A percentile compares a stretch with the other conserved stretches of the same genome.
Conservation (phyloP, 2,329 filamentous ascomycete species). For the Lachnellula suecica region DNA sequence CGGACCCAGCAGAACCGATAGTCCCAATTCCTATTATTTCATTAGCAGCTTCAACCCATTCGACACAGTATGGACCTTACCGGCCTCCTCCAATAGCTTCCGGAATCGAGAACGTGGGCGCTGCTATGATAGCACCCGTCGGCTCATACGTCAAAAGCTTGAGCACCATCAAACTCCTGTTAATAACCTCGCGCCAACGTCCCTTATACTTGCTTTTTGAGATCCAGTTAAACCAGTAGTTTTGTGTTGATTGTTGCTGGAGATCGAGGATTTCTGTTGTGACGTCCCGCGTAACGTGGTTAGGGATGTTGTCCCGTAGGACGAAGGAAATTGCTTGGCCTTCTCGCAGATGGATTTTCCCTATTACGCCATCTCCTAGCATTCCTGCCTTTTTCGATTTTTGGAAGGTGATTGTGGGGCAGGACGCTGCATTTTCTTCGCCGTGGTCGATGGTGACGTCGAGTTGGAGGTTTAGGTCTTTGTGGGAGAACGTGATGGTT, state of each 20-base stretch:
- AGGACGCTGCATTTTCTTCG: conserved; percentile 45
- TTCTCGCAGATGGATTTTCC: conserved; percentile 58
- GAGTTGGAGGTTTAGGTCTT: conserved; percentile 60
- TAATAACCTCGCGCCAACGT: conserved; percentile 70
- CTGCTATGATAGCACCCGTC: conserved; percentile 74
- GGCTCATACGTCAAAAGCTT: conserved; percentile 79
- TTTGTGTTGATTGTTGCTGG: conserved; percentile 68
- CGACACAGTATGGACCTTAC: conserved; percentile 27
- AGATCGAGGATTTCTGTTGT: conserved; percentile 56
- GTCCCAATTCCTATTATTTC: conserved; percentile 57
- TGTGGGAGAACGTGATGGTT: conserved; percentile 61
- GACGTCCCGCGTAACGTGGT: conserved; percentile 58
- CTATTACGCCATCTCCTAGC: conserved; percentile 62
- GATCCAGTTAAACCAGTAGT: conserved; percentile 75
- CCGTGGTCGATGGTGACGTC: conserved; percentile 65
- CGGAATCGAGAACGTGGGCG: conserved; percentile 75
- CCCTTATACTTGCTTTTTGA: conserved; percentile 69
- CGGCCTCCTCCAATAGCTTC: conserved; percentile 68
- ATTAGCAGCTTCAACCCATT: background rate
- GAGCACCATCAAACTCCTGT: conserved; percentile 69
- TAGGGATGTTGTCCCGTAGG: conserved; percentile 59
- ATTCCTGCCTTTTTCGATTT: conserved; percentile 52
- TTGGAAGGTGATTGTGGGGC: conserved; percentile 54
- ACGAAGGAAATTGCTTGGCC: conserved; percentile 71
- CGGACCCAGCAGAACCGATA: conserved; percentile 79